Conservation (phyloP, 2,329 filamentous ascomycete genomes). For the Calonectria crousiana region DNA sequence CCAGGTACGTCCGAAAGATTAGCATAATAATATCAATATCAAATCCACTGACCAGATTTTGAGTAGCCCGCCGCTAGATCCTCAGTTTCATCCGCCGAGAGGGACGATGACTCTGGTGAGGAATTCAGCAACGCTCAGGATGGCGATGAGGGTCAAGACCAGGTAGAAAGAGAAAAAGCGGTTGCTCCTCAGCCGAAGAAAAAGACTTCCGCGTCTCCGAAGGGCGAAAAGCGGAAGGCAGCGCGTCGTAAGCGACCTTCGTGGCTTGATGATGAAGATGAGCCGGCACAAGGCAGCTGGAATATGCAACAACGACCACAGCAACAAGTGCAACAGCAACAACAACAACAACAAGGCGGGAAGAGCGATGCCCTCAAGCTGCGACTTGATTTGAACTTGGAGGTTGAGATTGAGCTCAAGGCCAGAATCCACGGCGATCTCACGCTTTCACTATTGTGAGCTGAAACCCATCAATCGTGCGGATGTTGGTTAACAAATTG, state of each 20-base stretch:
- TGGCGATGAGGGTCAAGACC: neutral
- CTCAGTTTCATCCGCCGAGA: neutral
- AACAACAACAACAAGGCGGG: conserved; percentile 23
- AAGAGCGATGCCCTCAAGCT: conserved; percentile 66
- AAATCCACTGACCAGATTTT: neutral
- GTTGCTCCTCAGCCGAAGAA: conserved; percentile 28
- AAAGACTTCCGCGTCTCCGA: neutral
- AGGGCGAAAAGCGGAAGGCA: conserved; percentile 34
- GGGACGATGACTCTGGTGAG: neutral
- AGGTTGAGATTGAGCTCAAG: conserved; percentile 87
- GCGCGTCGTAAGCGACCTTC: conserved; percentile 35
- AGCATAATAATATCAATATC: neutral
- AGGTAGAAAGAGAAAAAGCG: neutral
- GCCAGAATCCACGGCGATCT: conserved; percentile 88
- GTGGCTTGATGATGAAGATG: conserved; percentile 33
- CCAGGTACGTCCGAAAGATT: neutral
- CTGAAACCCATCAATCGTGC: conserved; percentile 26
- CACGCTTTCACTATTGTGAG: conserved; percentile 76
- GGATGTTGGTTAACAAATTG: neutral
- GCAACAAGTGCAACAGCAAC: conserved; percentile 31
- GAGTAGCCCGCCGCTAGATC: neutral
- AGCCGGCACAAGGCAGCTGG: conserved; percentile 33
- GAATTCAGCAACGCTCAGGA: neutral
- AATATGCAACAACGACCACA: conserved; percentile 33
- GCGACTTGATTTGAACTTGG: conserved; percentile 82